Percentiles rank a stretch among this genome's conserved stretches.
Evolutionary conservation across 2,329 filamentous ascomycete genomes (phyloP).

Genomic region (Mycosphaerelloides madeirae): DNA sequence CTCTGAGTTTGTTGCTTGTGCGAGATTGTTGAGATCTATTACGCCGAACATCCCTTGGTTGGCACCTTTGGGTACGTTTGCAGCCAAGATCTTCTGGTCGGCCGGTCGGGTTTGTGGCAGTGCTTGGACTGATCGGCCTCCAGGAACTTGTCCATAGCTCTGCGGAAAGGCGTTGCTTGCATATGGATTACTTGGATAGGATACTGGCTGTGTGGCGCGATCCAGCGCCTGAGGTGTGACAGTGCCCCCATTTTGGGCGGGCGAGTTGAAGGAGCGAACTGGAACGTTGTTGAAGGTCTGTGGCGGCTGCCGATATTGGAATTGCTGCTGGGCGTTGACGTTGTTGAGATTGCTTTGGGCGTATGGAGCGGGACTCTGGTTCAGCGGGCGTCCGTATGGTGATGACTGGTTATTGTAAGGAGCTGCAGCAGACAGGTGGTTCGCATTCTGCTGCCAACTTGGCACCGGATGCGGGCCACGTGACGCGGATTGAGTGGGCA

Average conservation of each 20-base stretch:
- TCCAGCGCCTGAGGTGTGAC: slow-evolving; percentile 32
- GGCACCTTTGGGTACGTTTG: slow-evolving; percentile 27
- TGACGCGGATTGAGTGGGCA: slow-evolving; percentile 22
- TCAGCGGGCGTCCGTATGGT: slow-evolving; percentile 22
- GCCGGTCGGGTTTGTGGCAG: slow-evolving; percentile 13
- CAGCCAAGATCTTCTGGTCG: slow-evolving; percentile 25
- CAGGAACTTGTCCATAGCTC: slow-evolving; percentile 4
- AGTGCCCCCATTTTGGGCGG: slow-evolving; percentile 19
- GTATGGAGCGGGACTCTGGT: slow-evolving; percentile 27
- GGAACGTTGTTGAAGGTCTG: slow-evolving; percentile 2
- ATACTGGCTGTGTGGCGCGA: slow-evolving; percentile 7
- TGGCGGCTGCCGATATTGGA: slow-evolving; percentile 24
- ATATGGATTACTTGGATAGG: slow-evolving; percentile 12
- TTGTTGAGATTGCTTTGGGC: slow-evolving; percentile 20
- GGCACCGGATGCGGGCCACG: slow-evolving; percentile 22
- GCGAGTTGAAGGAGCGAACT: slow-evolving; percentile 10
- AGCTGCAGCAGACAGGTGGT: slow-evolving; percentile 19
- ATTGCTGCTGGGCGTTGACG: slow-evolving; percentile 19
- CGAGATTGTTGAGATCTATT: slow-evolving; percentile 38
- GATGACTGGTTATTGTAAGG: slow-evolving; percentile 19
- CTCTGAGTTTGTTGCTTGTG: slow-evolving; percentile 41
- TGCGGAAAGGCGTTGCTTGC: slow-evolving; percentile 7
- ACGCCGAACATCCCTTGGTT: slow-evolving; percentile 38
- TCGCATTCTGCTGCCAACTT: slow-evolving; percentile 26
- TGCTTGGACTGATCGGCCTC: slow-evolving; percentile 3